Evolutionary conservation across 2,329 filamentous ascomycete species (phyloP), one percentile per base, ranked within the genome.

Genomic region (Bipolaris zeicola): DNA sequence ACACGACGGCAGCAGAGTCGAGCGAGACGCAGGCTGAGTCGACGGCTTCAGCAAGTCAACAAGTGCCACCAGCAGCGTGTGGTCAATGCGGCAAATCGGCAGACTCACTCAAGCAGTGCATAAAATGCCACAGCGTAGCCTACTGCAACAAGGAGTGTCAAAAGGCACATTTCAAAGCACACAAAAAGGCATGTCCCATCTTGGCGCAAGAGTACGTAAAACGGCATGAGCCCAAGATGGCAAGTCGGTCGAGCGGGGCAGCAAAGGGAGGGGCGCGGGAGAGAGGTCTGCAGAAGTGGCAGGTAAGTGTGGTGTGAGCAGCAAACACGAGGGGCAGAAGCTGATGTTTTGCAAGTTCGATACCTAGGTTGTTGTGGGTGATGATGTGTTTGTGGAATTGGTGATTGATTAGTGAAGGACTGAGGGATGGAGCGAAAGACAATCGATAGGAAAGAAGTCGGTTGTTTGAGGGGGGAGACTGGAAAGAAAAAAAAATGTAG

Each of bases 141-240:
- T 78, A 78, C 62, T 78, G 77, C 63, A 72, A 67, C 6, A 74
- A 76, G 20, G 74, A 78, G 28, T 78, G 76, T 65, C 75, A 76
- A 53, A 78, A 78, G 60, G 71, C 72, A 20, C 67, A 69, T 28
- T 72, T 71, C 59, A 78, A 77, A 53, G 60, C 67, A 39, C 76
- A 78, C 63, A 78, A 78, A 67, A 77, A 77, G 56, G 67, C 70
- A 33, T 78, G 76, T 58, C 71, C 75, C 5, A 60, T 60, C 3
- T 62, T 75, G 18, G 76, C 76, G 11, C 76, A 78, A 54, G 75
- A 75, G 58, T 77, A 77, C 36, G 65, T 70, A 8, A 75, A 76
- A 50, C 66, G 64, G 39, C 68, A 75, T 46, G 72, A 74, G 38
- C 68, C 76, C n/a, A 78, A 76, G 61, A 74, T 77, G 72, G 76